phyloP scores from a whole-genome alignment of 768 basidiomycete species.

The Suillus variegatus region DNA sequence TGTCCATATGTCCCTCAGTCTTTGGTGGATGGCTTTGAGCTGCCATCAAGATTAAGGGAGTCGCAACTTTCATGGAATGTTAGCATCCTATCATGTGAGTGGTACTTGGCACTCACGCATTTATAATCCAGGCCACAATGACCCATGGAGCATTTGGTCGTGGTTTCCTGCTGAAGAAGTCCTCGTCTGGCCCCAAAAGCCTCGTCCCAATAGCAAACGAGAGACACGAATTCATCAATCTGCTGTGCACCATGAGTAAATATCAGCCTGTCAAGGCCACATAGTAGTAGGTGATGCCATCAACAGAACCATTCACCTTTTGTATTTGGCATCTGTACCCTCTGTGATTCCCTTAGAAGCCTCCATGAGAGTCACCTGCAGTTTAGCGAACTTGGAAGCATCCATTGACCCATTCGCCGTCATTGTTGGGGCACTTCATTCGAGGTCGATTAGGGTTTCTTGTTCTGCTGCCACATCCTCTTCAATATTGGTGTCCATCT shows the following conservation, averaged over 20 bases:
- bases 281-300: not conserved
- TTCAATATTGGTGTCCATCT: not conserved
- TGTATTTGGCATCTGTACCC: conserved; percentile 22
- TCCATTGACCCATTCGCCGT: not conserved
- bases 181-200: not conserved
- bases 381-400: not conserved
- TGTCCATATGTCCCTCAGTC: conserved; percentile 26
- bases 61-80: conserved; percentile 24
- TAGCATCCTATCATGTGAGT: not conserved
- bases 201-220: not conserved
- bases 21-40: conserved; percentile 13
- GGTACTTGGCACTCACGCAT: not conserved
- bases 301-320: not conserved
- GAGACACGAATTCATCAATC: not conserved
- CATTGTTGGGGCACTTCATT: not conserved
- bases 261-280: conserved; percentile 1
- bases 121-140: not conserved
- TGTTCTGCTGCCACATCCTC: not conserved
- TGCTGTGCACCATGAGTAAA: conserved; percentile 3
- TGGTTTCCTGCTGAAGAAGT: not conserved
- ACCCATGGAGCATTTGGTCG: not conserved
- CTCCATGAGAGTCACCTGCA: conserved; percentile 18
- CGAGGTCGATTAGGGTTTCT: not conserved
- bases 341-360: conserved; percentile 35
- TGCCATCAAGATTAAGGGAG: conserved; percentile 26